Evolutionary conservation across 78 protist genomes (phyloP), one percentile per base, ranked within the genome.

Genomic region (Dictyostelium intermedium): DNA sequence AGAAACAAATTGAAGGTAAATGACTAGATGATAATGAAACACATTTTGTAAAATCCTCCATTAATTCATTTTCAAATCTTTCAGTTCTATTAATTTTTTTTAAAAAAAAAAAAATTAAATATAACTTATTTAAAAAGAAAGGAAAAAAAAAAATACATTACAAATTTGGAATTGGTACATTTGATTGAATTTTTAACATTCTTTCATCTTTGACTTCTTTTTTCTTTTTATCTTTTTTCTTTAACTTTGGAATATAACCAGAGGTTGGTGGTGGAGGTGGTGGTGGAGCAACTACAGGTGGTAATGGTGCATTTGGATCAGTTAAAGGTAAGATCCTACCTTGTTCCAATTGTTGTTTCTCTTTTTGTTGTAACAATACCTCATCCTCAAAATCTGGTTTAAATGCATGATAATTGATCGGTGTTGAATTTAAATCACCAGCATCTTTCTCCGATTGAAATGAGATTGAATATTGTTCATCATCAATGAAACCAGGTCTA

Each of bases 1-100:
- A 96, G 60, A 87, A 92, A 92, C 98, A 95, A 66, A 87, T 77
- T 0, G 98, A 96, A 10, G 98, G 98, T 41, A 97, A 91, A 13
- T 79, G 23, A 14, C 92, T 20, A 0, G 97, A 11, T 0, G 96
- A 84, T 35, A 96, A 72, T 32, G 95, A 47, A 23, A 95, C 91
- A 53, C 96, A 74, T 47, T 87, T 87, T 60, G 96, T 39, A 82
- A 91, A 50, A 27, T 97, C 98, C 2, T 95, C 92, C 16, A 45
- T 56, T 39, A 85, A 72, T 45, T 77, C 84, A 50, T 39, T 45
- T 80, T 95, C 96, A 69, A 91, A 83, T 45, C 70, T 80, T 73
- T 78, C 93, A 50, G 43, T 85, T 20, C 97, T 95, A 39, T 13
- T 14, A 11, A 50, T 50, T 13, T 27, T 37, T 23, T 1, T 50